Evolutionary conservation across 306 rosid genomes (phyloP).

Genomic region (Cicer chorassanicum): DNA sequence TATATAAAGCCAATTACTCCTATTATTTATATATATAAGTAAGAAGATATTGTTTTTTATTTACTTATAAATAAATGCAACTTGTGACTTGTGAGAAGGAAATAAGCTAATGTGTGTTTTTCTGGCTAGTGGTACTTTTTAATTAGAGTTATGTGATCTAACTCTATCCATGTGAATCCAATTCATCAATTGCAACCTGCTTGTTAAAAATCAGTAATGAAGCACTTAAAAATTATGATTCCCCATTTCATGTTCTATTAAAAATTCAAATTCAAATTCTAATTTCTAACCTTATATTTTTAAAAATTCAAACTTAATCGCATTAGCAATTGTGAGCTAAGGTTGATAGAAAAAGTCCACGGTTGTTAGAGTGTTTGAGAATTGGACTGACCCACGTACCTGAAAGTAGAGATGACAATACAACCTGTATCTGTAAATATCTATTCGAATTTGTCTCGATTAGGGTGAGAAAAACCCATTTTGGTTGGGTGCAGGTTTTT

Average conservation of each 20-base stretch:
- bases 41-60: slow-evolving; percentile 46
- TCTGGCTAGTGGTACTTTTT: slow-evolving; percentile 23
- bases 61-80: slow-evolving; percentile 33
- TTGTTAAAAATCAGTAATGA: not conserved
- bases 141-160: slow-evolving; percentile 29
- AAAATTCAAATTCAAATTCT: too few species aligned
- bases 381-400: too few species aligned
- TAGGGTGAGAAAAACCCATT: too few species aligned
- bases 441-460: too few species aligned
- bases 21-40: not conserved
- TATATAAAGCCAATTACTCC: not conserved
- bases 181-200: slow-evolving; percentile 27
- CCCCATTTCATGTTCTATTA: too few species aligned
- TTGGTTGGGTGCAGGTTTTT: too few species aligned
- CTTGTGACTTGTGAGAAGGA: slow-evolving; percentile 43
- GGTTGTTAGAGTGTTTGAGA: too few species aligned
- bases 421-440: too few species aligned
- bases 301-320: not conserved
- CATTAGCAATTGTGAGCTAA: not conserved
- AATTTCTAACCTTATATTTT: too few species aligned
- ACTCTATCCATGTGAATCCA: not conserved
- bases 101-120: slow-evolving; percentile 33
- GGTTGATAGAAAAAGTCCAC: not conserved
- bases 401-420: too few species aligned
- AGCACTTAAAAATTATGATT: too few species aligned